phyloP scores from a whole-genome alignment of 768 basidiomycete genomes.

The Coprinopsis sp. region DNA sequence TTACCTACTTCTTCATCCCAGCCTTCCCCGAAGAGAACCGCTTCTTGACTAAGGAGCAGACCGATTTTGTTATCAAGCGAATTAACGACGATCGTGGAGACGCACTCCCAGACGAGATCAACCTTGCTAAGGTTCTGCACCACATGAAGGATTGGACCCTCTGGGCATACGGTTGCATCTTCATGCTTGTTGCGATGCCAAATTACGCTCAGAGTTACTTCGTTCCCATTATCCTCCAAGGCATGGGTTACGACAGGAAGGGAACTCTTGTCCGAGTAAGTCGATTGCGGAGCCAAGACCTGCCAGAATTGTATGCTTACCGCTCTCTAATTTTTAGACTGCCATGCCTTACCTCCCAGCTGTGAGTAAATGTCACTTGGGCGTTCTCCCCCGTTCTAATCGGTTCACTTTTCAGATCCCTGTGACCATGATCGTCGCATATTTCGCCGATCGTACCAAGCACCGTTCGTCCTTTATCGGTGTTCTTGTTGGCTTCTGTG shows the following conservation, averaged over 20 bases:
- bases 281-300: background rate
- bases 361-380: background rate
- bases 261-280: conserved; percentile 39
- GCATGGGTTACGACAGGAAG: conserved; percentile 38
- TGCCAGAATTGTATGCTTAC: background rate
- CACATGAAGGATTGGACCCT: conserved; percentile 31
- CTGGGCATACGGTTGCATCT: conserved; percentile 35
- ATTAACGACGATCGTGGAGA: conserved; percentile 30
- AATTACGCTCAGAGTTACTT: conserved; percentile 44
- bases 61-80: conserved; percentile 23
- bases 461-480: conserved; percentile 40
- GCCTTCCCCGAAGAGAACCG: conserved; percentile 24
- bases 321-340: background rate
- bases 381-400: conserved; percentile 25
- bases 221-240: conserved; percentile 41
- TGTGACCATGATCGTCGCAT: conserved; percentile 40
- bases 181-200: conserved; percentile 40
- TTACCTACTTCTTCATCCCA: conserved; percentile 20
- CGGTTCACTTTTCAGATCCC: conserved; percentile 27
- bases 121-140: conserved; percentile 19
- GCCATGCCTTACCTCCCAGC: background rate
- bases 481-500: conserved; percentile 32
- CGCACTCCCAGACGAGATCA: conserved; percentile 26
- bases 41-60: conserved; percentile 25
- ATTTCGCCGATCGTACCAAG: conserved; percentile 39